Base-by-base conservation (phyloP, 306 rosid genomes). In the Corylus heterophylla region DNA sequence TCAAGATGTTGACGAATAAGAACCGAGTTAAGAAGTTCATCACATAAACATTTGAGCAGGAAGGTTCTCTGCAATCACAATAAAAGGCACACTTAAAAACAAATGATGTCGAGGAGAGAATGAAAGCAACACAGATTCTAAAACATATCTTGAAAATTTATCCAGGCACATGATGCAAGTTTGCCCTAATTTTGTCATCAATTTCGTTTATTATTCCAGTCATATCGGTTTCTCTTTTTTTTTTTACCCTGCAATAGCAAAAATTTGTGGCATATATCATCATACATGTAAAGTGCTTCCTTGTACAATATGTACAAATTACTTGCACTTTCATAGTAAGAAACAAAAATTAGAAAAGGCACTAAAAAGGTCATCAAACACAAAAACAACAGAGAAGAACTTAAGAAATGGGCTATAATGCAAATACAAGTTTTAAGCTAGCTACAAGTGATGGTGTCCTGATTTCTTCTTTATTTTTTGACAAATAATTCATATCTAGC, bases 1-100 rank as follows among this genome's bases (percentile, higher is more conserved):
- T 96, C 99, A 81, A 96, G 93, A 86, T 96, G 98, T 80, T 91
- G 99, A 59, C 84, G 96, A 67, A 88, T 80, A 61, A 90, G 86
- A 71, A 90, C 76, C 56, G 98, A 88, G 85, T 88, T 89, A 74
- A 93, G 96, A 86, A 96, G 82, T 91, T 96, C 99, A 69, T 93
- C 99, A 67, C 98, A 91, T 74, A 96, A 85, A 87, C 88, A 90
- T 85, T 93, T 93, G 76, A 96, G 88, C 50, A 93, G 87, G 83
- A 89, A 89, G 48, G 89, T 81, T 87, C 98, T 90, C 98, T 96
- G 98, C 86, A 90, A 35, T 71, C 81, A 76, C 58, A 86, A 76
- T 52, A 69, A 78, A 76, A 73, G 61, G 35, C 52, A 66, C 52
- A 2, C 9, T 42, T 69, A 81, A 71, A 83, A 22, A 20, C 42